Evolutionary conservation across 2,329 filamentous ascomycete species (phyloP).

Genomic region (Curvularia sp.): DNA sequence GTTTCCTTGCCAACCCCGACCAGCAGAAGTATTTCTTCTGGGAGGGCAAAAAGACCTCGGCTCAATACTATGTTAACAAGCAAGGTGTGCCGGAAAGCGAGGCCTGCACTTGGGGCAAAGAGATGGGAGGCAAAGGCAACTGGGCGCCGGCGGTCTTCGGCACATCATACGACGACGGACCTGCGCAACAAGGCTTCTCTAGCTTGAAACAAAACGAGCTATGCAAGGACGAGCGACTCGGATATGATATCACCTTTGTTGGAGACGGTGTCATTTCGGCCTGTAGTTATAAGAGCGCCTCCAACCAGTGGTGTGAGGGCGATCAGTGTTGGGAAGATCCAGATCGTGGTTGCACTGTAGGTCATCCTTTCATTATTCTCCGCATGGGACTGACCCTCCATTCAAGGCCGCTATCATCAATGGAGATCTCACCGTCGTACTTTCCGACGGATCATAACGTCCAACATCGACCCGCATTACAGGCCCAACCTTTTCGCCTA

Average conservation of each 20-base stretch:
- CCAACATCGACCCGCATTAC: background rate
- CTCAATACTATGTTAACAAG: constrained; percentile 97
- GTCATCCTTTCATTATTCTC: constrained; percentile 37
- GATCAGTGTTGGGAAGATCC: constrained; percentile 54
- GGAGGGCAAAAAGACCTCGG: constrained; percentile 77
- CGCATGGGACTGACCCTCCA: background rate
- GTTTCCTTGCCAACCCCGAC: constrained; percentile 77
- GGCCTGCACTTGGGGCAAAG: constrained; percentile 78
- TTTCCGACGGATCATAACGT: constrained; percentile 33
- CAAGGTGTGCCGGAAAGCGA: constrained; percentile 70
- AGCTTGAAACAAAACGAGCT: constrained; percentile 86
- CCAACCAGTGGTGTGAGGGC: constrained; percentile 67
- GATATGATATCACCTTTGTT: constrained; percentile 79
- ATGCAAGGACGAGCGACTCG: constrained; percentile 70
- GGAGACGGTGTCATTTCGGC: constrained; percentile 66
- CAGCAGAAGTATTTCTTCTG: constrained; percentile 78
- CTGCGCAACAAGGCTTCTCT: constrained; percentile 68
- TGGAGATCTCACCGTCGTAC: constrained; percentile 39
- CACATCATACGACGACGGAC: constrained; percentile 67
- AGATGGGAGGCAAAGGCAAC: constrained; percentile 72
- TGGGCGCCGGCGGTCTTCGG: constrained; percentile 88
- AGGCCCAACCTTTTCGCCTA: background rate
- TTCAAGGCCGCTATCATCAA: constrained; percentile 33
- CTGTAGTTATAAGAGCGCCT: constrained; percentile 68
- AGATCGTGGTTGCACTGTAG: constrained; percentile 79